These are phyloP conservation scores for Cystofilobasidium capitatum DNA, from an alignment of 768 basidiomycete genomes.

Conservation along the genomic window DNA sequence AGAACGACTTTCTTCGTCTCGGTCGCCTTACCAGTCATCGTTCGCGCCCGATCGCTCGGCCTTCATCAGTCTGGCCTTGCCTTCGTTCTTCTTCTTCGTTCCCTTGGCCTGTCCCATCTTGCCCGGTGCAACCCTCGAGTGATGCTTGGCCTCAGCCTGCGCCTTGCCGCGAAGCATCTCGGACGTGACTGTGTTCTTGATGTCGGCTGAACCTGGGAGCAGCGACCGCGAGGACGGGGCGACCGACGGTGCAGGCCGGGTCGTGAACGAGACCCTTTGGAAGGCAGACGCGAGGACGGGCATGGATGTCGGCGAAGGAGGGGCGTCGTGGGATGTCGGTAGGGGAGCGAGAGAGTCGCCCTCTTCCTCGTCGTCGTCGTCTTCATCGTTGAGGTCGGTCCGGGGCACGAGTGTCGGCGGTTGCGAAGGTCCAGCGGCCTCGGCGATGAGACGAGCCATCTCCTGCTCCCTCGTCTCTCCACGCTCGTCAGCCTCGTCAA, in stretches of 20 bases:
- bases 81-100: conserved; percentile 76
- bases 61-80: conserved; percentile 28
- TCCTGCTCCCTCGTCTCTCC: conserved; percentile 28
- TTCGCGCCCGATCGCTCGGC: conserved; percentile 17
- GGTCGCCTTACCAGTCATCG: conserved; percentile 21
- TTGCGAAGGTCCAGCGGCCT: conserved; percentile 28
- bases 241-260: not conserved
- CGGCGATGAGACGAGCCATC: conserved; percentile 27
- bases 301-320: conserved; percentile 34
- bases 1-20: no score
- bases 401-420: conserved; percentile 27
- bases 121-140: conserved; percentile 59
- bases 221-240: not conserved
- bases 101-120: conserved; percentile 58
- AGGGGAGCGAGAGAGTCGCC: conserved; percentile 34
- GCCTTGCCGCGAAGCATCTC: conserved; percentile 55
- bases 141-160: conserved; percentile 62
- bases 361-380: conserved; percentile 27
- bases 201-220: conserved; percentile 35
- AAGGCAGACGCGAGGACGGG: conserved; percentile 5
- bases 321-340: conserved; percentile 47
- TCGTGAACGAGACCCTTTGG: conserved; percentile 3
- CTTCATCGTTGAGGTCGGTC: not conserved
- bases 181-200: conserved; percentile 54
- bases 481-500: conserved; percentile 28